Percentiles rank a stretch among this genome's conserved stretches.
phyloP scores from a whole-genome alignment of 2,329 filamentous ascomycete species.

The Ophiocordyceps camponoti-leonardi region DNA sequence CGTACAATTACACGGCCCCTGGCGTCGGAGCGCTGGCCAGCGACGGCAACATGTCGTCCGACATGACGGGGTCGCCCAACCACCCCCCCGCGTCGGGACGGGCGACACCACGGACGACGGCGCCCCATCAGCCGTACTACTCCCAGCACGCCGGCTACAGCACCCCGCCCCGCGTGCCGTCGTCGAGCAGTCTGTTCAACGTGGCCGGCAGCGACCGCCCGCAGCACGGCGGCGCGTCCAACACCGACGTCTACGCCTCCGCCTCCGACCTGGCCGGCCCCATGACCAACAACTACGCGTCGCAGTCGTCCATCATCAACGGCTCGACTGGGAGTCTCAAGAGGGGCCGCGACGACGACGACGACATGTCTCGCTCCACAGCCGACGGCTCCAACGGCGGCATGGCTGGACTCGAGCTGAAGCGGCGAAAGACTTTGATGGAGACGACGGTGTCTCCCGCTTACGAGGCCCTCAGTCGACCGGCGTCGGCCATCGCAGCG shows the following conservation, averaged over 20 bases:
- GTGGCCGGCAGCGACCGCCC: slow-evolving; percentile 70
- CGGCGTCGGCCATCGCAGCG: slow-evolving; percentile 25
- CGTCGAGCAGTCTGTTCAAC: slow-evolving; percentile 73
- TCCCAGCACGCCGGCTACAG: slow-evolving; percentile 50
- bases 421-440: slow-evolving; percentile 64
- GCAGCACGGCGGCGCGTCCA: slow-evolving; percentile 36
- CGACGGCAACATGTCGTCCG: slow-evolving; percentile 66
- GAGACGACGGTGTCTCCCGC: slow-evolving; percentile 36
- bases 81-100: slow-evolving; percentile 70
- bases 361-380: slow-evolving; percentile 40
- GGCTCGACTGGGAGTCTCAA: slow-evolving; percentile 31
- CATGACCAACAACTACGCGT: slow-evolving; percentile 45
- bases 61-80: slow-evolving; percentile 65
- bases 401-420: slow-evolving; percentile 41
- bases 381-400: slow-evolving; percentile 22
- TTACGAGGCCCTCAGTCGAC: slow-evolving; percentile 32
- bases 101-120: slow-evolving; percentile 68
- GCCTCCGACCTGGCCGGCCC: slow-evolving; percentile 39
- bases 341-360: slow-evolving; percentile 39
- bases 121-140: slow-evolving; percentile 58
- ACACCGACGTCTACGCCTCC: slow-evolving; percentile 54
- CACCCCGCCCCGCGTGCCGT: slow-evolving; percentile 56
- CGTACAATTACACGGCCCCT: slow-evolving; percentile 63
- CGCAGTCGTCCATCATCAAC: slow-evolving; percentile 48
- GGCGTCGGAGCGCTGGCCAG: slow-evolving; percentile 48